Base-by-base conservation (phyloP, 2,329 filamentous ascomycete genomes). In the Diaporthe ilicicola region DNA sequence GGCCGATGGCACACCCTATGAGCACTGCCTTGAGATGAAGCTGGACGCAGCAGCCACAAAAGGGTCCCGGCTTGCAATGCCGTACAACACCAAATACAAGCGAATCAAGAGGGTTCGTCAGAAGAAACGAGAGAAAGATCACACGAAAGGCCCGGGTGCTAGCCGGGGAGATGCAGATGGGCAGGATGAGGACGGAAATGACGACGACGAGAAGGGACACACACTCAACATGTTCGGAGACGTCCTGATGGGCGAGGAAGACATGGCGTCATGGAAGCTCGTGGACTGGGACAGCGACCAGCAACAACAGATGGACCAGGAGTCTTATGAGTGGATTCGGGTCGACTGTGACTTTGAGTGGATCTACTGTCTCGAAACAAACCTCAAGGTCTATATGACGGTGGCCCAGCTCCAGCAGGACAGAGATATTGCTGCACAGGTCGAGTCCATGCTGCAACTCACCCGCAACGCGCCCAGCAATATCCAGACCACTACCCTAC, bases 71-170 rank as follows among this genome's bases (percentile, higher is more conserved):
- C 93, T 98, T 72, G 95, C 98, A 73, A 98, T 99, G 72, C 95
- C 95, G 0, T 99, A 99, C 82, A 98, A 98, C 77, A 99, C 96
- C 0, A 99, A 99, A 80, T 99, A 99, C 84, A 99, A 98, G 84
- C 91, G 97, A 10, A 87, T 99, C 3, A 99, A 99, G 84, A 88
- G 95, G 56, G 98, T 93, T 71, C 90, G 92, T 32, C 72, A 73
- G 24, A 73, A 67, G 10, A 73, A 73, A 54, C 87, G 93, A 39
- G 90, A 95, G 79, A 94, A 94, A 79, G 94, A 97, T 79, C 90
- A 93, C 72, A 90, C 89, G 27, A 73, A 64, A 48, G 88, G 88
- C 48, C 90, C 88, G 62, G 89, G 86, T 29, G 87, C 84, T 53
- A 88, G 88, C 65, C 19, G 59, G 27, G 69, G 61, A 24, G 72